A percentile compares a stretch with the other conserved stretches of the same genome.
Evolutionary conservation across 306 rosid species (phyloP).

Genomic region (Quercus glauca): DNA sequence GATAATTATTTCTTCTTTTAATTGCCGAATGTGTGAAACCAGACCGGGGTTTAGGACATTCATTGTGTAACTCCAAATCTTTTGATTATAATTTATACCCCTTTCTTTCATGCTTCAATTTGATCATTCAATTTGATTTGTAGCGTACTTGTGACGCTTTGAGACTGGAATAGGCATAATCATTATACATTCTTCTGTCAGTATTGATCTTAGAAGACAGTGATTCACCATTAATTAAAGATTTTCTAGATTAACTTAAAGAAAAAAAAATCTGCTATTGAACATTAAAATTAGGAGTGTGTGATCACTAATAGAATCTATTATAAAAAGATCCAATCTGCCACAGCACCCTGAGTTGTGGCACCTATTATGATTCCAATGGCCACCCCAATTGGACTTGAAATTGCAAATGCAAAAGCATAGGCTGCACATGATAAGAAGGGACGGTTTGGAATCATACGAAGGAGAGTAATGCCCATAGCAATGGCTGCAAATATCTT

Average conservation of each 20-base stretch:
- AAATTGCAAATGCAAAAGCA: slow-evolving; percentile 68
- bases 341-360: slow-evolving; percentile 62
- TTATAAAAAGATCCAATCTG: slow-evolving; percentile 55
- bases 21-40: neutral
- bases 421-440: slow-evolving; percentile 49
- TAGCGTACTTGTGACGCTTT: neutral
- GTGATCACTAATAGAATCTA: no score
- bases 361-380: slow-evolving; percentile 71
- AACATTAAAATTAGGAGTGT: no score
- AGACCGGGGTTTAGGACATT: neutral
- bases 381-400: slow-evolving; percentile 72
- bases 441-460: slow-evolving; percentile 65
- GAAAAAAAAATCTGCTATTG: no score
- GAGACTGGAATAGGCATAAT: neutral
- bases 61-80: neutral
- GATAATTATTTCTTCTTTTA: neutral
- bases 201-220: neutral
- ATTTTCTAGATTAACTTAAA: no score
- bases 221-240: no score
- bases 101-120: neutral
- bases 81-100: neutral
- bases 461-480: slow-evolving; percentile 83
- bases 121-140: neutral
- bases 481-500: slow-evolving; percentile 84
- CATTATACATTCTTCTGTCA: neutral